Base-by-base conservation (phyloP, 2,329 filamentous ascomycete genomes). In the Bertia moriformis region DNA sequence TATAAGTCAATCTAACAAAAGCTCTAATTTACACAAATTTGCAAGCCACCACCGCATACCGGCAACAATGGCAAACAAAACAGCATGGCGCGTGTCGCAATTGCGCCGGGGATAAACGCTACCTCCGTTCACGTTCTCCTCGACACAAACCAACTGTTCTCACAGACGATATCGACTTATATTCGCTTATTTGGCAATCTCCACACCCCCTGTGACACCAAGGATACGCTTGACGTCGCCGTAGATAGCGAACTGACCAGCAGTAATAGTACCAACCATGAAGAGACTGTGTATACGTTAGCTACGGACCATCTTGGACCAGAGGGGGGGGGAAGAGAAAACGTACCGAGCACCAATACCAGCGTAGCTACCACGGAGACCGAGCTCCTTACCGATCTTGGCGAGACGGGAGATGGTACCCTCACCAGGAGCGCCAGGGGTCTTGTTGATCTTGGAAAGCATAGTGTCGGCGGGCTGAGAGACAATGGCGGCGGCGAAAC, bases 361-460 rank as follows among this genome's bases (percentile, higher is more conserved):
- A 54, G 71, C 66, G 69, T 79, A 93, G 41, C 74, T 82, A 51
- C 85, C 85, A 51, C 69, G 71, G 59, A 93, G 45, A 57, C 85
- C 85, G 52, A 93, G 81, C 66, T 93, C 84, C 66, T 79, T 82
- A 50, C 66, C 83, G 55, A 93, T 93, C 79, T 91, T 91, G 70
- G 89, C 69, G 55, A 93, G 66, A 62, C 85, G 80, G 61, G 68
- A 72, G 58, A 73, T 73, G 53, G 83, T 91, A 55, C 85, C 77
- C 70, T 93, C 83, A 70, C 85, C 85, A 49, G 85, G 84, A 44
- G 77, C 69, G 65, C 83, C 85, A 71, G 85, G 78, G 66, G 82
- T 85, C 82, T 91, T 91, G 82, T 93, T 93, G 73, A 93, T 91
- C 77, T 89, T 91, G 67, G 75, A 83, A 48, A 93, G 78, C 85